These are phyloP conservation scores for Orbilia quercus DNA, from an alignment of 2,329 filamentous ascomycete genomes.

Conservation along the genomic window DNA sequence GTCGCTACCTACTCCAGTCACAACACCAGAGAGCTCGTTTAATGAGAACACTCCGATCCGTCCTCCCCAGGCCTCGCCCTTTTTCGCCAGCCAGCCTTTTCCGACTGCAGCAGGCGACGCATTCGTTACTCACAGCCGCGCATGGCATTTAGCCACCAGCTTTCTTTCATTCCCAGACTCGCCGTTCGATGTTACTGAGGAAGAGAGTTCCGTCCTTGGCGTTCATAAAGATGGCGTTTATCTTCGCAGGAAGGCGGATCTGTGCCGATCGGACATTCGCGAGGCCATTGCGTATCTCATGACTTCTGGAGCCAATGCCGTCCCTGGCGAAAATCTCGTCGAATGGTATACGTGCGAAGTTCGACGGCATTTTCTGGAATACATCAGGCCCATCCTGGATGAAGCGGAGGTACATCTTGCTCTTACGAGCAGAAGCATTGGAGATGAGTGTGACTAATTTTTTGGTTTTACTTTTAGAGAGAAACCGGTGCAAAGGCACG, in stretches of 20 bases:
- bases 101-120: slow-evolving; percentile 34
- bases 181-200: slow-evolving; percentile 55
- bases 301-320: slow-evolving; percentile 43
- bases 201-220: slow-evolving; percentile 52
- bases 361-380: slow-evolving; percentile 59
- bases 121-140: slow-evolving; percentile 57
- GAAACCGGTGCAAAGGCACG: slow-evolving; percentile 28
- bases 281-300: slow-evolving; percentile 59
- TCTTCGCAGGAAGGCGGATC: slow-evolving; percentile 56
- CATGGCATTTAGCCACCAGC: slow-evolving; percentile 59
- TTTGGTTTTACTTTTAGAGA: slow-evolving; percentile 9
- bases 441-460: neutral
- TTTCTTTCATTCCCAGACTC: slow-evolving; percentile 59
- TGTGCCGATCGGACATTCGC: slow-evolving; percentile 42
- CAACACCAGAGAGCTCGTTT: slow-evolving; percentile 56
- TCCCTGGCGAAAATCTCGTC: slow-evolving; percentile 57
- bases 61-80: slow-evolving; percentile 33
- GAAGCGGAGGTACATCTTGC: slow-evolving; percentile 41
- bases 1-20: slow-evolving; percentile 58
- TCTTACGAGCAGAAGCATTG: neutral
- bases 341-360: slow-evolving; percentile 61
- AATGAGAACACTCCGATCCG: slow-evolving; percentile 55
- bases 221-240: slow-evolving; percentile 49
- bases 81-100: slow-evolving; percentile 36
- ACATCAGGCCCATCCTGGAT: slow-evolving; percentile 57